Base-by-base conservation (phyloP, 306 rosid species). In the Dryas drummondii region DNA sequence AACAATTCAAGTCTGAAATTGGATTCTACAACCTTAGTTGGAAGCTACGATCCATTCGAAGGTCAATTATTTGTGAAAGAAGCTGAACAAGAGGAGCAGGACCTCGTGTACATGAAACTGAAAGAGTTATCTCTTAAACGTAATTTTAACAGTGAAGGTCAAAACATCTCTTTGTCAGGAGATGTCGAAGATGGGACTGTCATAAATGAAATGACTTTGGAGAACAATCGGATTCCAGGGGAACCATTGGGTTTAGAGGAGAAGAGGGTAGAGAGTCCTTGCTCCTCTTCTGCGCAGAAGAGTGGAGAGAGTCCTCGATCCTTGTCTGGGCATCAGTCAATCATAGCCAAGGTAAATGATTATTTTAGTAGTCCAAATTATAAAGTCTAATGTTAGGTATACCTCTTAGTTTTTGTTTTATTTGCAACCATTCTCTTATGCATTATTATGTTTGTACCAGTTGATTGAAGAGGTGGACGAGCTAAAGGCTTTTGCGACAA, bases 401-500 rank as follows among this genome's bases (percentile, higher is more conserved):
- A 45, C 48, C 14, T 7, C 8, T 32, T 68, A 50, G 53, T 2
- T 27, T 15, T 68, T 14, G 8, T 64, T 41, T 55, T 52, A 4
- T 17, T 63, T 82, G 19, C 61, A 46, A 55, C 13, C 0, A 55
- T 49, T 78, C 57, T 53, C 14, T 67, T 60, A 75, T 26, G 52
- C 54, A 59, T 15, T 66, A 12, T 7, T 71, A 42, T 57, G 11
- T 49, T 49, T 78, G 41, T 75, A 79, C 41, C 60, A 90, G 97
- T 78, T 84, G 76, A 63, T 71, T 71, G 84, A 82, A 80, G 92
- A 85, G 79, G 80, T 82, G 48, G 82, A 80, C 72, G 93, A 89
- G 81, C 77, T 85, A 2, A 78, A 62, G 67, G 70, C 66, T 77
- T 87, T 79, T 51, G 83, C 78, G 60, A 19, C 71, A 74, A 76